Evolutionary conservation across 495 filamentous ascomycete species (phyloP).

Genomic region (Barbatosphaeria neglecta): DNA sequence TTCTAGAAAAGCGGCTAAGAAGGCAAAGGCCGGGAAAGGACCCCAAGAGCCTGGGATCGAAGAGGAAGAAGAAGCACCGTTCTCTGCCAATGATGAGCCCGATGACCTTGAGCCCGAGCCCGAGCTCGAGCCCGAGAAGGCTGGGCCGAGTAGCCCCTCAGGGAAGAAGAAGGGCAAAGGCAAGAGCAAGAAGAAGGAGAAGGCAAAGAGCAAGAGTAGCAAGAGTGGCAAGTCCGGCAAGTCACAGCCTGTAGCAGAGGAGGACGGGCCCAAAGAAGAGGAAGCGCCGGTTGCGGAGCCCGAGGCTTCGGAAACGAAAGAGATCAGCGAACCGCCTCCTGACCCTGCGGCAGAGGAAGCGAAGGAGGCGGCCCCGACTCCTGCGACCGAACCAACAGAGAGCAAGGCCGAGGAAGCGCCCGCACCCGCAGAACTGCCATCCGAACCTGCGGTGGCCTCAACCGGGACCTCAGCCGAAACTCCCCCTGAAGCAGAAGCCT

Average conservation of each 20-base stretch:
- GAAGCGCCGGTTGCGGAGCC: not conserved
- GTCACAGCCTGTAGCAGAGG: not conserved
- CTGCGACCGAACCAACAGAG: not conserved
- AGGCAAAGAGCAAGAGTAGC: constrained; percentile 6
- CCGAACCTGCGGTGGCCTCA: too few species aligned
- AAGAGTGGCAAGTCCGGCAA: constrained; percentile 1
- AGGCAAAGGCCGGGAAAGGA: constrained; percentile 2
- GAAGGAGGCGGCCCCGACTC: not conserved
- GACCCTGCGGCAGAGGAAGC: not conserved
- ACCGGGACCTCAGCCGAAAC: not conserved
- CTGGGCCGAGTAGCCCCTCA: not conserved
- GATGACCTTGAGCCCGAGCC: constrained; percentile 6
- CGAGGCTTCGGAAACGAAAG: not conserved
- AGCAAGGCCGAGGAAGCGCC: constrained; percentile 3
- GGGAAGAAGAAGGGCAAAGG: constrained; percentile 4
- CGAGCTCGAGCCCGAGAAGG: constrained; percentile 4
- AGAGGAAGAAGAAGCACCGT: constrained; percentile 5
- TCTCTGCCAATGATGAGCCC: constrained; percentile 5
- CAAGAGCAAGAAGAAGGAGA: constrained; percentile 7
- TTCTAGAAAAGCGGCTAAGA: constrained; percentile 4
- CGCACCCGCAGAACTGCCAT: not conserved
- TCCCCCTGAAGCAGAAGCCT: too few species aligned
- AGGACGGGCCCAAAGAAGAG: constrained; percentile 1
- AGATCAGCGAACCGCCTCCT: not conserved
- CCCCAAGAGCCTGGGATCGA: constrained; percentile 1